A percentile compares a stretch with the other conserved stretches of the same genome.
phyloP scores from a whole-genome alignment of 2,329 filamentous ascomycete genomes.

The Tothia fuscella region DNA sequence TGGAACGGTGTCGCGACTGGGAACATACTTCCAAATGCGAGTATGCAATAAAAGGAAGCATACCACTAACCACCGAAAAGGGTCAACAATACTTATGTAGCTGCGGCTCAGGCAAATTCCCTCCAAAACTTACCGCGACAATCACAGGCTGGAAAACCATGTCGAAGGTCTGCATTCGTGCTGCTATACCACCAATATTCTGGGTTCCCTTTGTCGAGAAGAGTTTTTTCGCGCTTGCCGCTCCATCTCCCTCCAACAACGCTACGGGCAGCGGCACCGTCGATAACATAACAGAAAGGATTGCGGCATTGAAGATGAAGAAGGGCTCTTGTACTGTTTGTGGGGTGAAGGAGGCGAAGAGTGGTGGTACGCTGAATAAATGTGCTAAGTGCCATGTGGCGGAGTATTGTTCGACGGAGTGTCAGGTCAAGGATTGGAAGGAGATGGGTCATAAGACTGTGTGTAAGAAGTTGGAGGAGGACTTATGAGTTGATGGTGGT shows the following conservation, averaged over 20 bases:
- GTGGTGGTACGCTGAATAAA: conserved; percentile 26
- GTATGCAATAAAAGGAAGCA: conserved; percentile 16
- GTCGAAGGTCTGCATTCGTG: conserved; percentile 18
- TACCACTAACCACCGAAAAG: conserved; percentile 17
- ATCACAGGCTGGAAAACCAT: conserved; percentile 12
- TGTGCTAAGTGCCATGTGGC: conserved; percentile 35
- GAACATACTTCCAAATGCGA: conserved; percentile 23
- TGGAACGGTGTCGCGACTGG: conserved; percentile 29
- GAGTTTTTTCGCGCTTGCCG: not conserved
- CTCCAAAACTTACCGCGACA: conserved; percentile 13
- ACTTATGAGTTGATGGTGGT: not conserved
- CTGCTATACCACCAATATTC: conserved; percentile 23
- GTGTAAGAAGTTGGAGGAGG: conserved; percentile 14
- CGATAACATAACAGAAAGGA: not conserved
- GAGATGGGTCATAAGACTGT: conserved; percentile 29
- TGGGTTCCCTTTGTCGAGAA: conserved; percentile 20
- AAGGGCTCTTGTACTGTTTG: conserved; percentile 11
- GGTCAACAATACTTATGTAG: conserved; percentile 20
- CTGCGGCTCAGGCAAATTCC: conserved; percentile 22
- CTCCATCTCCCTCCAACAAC: not conserved
- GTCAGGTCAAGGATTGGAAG: conserved; percentile 44
- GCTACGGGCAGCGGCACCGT: conserved; percentile 3
- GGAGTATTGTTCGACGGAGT: conserved; percentile 41
- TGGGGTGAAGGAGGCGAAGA: conserved; percentile 12
- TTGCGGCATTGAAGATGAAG: not conserved